These are phyloP conservation scores for Gynandropsis gynandra DNA, from an alignment of 345 rosid genomes.

Conservation along the genomic window DNA sequence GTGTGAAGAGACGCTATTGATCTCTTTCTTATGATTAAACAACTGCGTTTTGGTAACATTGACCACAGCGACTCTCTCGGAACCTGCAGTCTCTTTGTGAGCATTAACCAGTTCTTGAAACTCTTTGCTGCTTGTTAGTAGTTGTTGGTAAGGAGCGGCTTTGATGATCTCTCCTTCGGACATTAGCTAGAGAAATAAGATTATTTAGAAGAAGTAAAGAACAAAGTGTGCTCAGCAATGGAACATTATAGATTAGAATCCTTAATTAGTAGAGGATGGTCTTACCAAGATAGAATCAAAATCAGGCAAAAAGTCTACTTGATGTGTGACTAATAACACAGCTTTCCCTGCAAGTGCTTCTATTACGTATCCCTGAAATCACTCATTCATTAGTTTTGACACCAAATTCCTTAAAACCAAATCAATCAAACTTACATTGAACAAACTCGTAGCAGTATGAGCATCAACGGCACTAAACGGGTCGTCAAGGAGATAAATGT, in stretches of 20 bases:
- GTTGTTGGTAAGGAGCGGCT: conserved; percentile 68
- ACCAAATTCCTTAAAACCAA: conserved; percentile 3
- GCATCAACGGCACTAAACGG: conserved; percentile 98
- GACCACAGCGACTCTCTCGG: conserved; percentile 44
- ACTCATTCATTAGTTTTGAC: conserved; percentile 22
- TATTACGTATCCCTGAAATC: conserved; percentile 69
- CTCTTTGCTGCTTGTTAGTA: conserved; percentile 52
- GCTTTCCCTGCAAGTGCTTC: conserved; percentile 70
- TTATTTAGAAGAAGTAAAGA: neutral
- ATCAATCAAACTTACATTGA: conserved; percentile 47
- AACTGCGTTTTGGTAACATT: conserved; percentile 26
- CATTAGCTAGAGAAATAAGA: conserved; percentile 51
- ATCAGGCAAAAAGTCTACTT: conserved; percentile 95
- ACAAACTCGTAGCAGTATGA: conserved; percentile 81
- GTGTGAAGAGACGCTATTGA: conserved; percentile 39
- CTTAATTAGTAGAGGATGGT: neutral
- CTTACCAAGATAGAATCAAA: conserved; percentile 82
- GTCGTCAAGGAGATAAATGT: conserved; percentile 85
- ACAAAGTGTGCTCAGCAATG: neutral
- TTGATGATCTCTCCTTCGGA: conserved; percentile 72
- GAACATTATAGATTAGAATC: too few species aligned
- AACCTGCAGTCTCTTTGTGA: conserved; percentile 90
- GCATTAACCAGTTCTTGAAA: conserved; percentile 88
- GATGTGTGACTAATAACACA: conserved; percentile 84
- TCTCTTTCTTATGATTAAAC: conserved; percentile 39